A percentile compares a stretch with the other conserved stretches of the same genome.
Evolutionary conservation across 352 stramenopile species (phyloP).

Genomic region (Blastocystis hominis): DNA sequence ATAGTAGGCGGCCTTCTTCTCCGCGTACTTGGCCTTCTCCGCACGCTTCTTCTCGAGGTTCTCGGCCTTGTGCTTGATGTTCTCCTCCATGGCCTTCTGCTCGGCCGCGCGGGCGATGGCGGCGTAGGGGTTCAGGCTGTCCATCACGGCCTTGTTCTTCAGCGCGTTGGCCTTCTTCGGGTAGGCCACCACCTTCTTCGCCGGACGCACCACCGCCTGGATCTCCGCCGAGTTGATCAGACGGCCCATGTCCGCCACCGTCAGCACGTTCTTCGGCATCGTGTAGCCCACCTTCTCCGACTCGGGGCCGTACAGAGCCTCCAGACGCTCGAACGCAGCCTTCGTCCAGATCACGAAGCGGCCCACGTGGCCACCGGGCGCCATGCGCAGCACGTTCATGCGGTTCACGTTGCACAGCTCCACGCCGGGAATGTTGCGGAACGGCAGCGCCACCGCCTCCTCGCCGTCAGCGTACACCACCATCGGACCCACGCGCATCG

Average conservation of each 20-base stretch:
- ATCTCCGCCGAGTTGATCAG: constrained; percentile 98
- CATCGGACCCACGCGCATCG: constrained; percentile 83
- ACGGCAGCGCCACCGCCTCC: constrained; percentile 81
- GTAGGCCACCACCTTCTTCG: constrained; percentile 77
- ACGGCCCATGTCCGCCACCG: constrained; percentile 94
- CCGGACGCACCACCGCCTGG: constrained; percentile 86
- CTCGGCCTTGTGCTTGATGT: constrained; percentile 76
- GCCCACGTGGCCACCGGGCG: constrained; percentile 91
- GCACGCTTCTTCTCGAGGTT: constrained; percentile 72
- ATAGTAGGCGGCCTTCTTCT: constrained; percentile 70
- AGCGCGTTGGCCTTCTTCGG: constrained; percentile 94
- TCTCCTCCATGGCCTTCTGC: constrained; percentile 72
- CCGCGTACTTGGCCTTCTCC: constrained; percentile 71
- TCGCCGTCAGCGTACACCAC: constrained; percentile 87
- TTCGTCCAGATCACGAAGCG: constrained; percentile 97
- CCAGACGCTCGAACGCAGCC: constrained; percentile 87
- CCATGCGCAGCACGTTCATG: constrained; percentile 92
- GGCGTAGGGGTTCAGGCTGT: constrained; percentile 91
- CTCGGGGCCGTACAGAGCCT: constrained; percentile 87
- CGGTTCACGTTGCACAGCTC: too few relatives aligned
- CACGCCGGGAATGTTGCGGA: constrained; percentile 93
- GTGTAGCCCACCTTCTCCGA: too few relatives aligned
- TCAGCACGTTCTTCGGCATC: too few relatives aligned
- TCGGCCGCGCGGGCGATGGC: constrained; percentile 79
- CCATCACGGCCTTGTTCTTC: constrained; percentile 83